Evolutionary conservation across 345 rosid genomes (phyloP).

Genomic region (Moringa oleifera): DNA sequence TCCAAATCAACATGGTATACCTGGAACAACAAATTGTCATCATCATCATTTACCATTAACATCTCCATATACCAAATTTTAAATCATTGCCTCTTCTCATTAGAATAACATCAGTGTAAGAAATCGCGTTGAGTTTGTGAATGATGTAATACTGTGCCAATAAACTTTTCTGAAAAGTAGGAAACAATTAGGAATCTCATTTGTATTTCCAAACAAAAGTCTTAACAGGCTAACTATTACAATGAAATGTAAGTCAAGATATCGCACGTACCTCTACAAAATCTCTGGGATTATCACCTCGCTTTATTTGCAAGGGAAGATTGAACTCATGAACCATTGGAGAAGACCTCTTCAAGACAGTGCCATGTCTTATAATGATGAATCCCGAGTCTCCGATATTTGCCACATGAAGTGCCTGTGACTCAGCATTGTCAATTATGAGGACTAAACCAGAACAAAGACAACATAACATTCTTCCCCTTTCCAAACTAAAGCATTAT

Average conservation of each 20-base stretch:
- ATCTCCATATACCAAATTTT: constrained; percentile 2
- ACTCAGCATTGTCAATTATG: not conserved
- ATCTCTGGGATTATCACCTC: constrained; percentile 41
- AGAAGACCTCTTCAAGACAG: constrained; percentile 45
- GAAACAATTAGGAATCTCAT: not conserved
- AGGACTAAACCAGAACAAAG: no score
- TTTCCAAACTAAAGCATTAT: no score
- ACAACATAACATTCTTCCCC: no score
- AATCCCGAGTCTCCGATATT: constrained; percentile 78
- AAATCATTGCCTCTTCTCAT: not conserved
- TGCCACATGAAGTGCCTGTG: constrained; percentile 67
- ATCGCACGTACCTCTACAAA: constrained; percentile 51
- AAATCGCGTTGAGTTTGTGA: no score
- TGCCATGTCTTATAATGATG: constrained; percentile 52
- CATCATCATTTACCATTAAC: not conserved
- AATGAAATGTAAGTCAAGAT: not conserved
- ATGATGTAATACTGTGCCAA: no score
- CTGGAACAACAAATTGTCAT: constrained; percentile 29
- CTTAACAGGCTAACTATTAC: not conserved
- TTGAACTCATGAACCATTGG: constrained; percentile 61
- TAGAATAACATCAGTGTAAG: no score
- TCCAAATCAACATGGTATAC: constrained; percentile 41
- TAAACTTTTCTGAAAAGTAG: no score
- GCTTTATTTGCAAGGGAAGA: constrained; percentile 54
- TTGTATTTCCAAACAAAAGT: not conserved